phyloP scores from a whole-genome alignment of 208 protist genomes.

The Leptomonas pyrrhocoris region DNA sequence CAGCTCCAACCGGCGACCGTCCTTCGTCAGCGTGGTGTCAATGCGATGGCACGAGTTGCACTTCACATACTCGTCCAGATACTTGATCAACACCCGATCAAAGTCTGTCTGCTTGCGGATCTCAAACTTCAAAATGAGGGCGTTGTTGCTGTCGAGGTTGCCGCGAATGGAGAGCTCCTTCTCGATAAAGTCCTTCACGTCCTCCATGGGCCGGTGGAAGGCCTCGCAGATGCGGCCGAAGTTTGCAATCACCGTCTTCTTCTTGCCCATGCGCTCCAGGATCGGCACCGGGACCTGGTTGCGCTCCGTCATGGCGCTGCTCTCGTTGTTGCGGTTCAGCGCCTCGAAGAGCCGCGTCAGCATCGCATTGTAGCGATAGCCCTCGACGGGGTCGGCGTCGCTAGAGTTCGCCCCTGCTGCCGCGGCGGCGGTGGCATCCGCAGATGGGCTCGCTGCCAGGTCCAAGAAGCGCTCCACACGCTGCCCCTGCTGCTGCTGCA shows the following conservation, averaged over 20 bases:
- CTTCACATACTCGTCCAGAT: slow-evolving; percentile 91
- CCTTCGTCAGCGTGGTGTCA: slow-evolving; percentile 87
- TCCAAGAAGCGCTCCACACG: slow-evolving; percentile 70
- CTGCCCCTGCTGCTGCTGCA: slow-evolving; percentile 44
- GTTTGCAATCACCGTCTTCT: slow-evolving; percentile 92
- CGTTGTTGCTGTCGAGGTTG: slow-evolving; percentile 84
- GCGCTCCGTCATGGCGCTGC: slow-evolving; percentile 65
- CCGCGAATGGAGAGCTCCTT: slow-evolving; percentile 90
- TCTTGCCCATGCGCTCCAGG: slow-evolving; percentile 87
- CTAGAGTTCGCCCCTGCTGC: slow-evolving; percentile 8
- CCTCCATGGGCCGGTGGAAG: slow-evolving; percentile 84
- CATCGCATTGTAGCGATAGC: slow-evolving; percentile 81
- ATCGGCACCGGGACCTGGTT: slow-evolving; percentile 84
- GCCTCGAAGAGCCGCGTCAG: slow-evolving; percentile 66
- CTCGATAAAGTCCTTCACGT: slow-evolving; percentile 91
- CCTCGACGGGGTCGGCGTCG: slow-evolving; percentile 34
- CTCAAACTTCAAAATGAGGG: slow-evolving; percentile 90
- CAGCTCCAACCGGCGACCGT: slow-evolving; percentile 71
- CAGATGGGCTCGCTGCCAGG: slow-evolving; percentile 6
- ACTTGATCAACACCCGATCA: slow-evolving; percentile 84
- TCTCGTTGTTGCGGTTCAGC: slow-evolving; percentile 75
- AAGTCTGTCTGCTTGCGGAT: slow-evolving; percentile 84
- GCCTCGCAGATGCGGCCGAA: slow-evolving; percentile 90
- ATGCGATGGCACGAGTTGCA: slow-evolving; percentile 90
- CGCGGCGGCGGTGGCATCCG: slow-evolving; percentile 1